phyloP scores from a whole-genome alignment of 805 yeast species.

The Jamesozyma rosinii region DNA sequence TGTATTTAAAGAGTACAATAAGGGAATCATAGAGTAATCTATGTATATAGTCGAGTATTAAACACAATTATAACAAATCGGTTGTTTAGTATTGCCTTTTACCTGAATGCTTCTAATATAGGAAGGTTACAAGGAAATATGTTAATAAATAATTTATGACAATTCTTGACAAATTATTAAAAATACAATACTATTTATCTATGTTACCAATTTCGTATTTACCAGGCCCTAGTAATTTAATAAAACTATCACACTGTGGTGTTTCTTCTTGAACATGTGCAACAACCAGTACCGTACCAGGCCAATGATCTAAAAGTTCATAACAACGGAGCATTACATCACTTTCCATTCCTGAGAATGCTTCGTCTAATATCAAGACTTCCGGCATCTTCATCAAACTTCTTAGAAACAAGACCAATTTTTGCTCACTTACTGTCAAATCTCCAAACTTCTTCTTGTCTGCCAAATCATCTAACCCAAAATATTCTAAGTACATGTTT shows the following conservation, averaged over 20 bases:
- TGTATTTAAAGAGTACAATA: too few relatives aligned
- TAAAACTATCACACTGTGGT: slow-evolving; percentile 51
- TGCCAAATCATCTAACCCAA: slow-evolving; percentile 34
- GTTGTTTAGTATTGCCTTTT: not conserved
- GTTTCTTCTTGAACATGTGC: slow-evolving; percentile 77
- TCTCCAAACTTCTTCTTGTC: slow-evolving; percentile 39
- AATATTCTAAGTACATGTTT: slow-evolving; percentile 39
- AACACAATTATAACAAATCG: not conserved
- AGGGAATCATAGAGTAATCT: too few relatives aligned
- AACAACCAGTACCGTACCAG: slow-evolving; percentile 66
- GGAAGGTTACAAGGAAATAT: too few relatives aligned
- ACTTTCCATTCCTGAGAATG: slow-evolving; percentile 82
- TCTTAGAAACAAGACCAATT: slow-evolving; percentile 63
- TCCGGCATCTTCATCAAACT: slow-evolving; percentile 72
- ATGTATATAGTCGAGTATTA: not conserved
- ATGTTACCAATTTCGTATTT: slow-evolving; percentile 25
- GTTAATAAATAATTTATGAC: too few relatives aligned
- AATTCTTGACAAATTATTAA: not conserved
- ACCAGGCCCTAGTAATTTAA: slow-evolving; percentile 31
- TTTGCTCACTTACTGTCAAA: slow-evolving; percentile 64
- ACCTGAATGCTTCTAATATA: too few relatives aligned
- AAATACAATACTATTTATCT: not conserved
- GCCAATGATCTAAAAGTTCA: slow-evolving; percentile 41
- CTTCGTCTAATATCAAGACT: slow-evolving; percentile 79
- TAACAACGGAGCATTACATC: slow-evolving; percentile 49